These are phyloP conservation scores for Jamesozyma piceae DNA, from an alignment of 805 yeast species.

Conservation along the genomic window DNA sequence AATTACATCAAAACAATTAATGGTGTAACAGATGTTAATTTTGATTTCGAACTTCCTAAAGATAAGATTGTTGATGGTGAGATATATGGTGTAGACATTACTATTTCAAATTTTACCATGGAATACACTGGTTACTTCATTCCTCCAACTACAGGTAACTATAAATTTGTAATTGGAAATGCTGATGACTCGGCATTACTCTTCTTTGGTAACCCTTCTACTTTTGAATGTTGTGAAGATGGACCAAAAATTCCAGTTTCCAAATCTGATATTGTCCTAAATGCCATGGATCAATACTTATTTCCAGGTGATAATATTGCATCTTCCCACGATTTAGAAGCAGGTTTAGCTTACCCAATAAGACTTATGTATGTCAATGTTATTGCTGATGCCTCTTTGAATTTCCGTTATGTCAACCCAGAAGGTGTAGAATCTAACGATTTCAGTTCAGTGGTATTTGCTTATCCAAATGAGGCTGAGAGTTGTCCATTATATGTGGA, in stretches of 20 bases:
- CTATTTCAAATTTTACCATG: too few relatives aligned
- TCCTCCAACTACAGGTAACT: constrained; percentile 28
- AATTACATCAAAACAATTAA: neutral
- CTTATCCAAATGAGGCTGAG: too few relatives aligned
- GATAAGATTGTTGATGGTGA: neutral
- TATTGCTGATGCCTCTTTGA: neutral
- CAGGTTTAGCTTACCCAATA: too few relatives aligned
- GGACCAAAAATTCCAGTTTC: too few relatives aligned
- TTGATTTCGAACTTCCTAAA: neutral
- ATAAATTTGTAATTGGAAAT: constrained; percentile 26
- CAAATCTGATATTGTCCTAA: too few relatives aligned
- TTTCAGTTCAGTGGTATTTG: too few relatives aligned
- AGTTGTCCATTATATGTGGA: neutral
- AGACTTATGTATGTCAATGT: too few relatives aligned
- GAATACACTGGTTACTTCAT: constrained; percentile 23
- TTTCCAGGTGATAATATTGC: too few relatives aligned
- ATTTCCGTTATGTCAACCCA: neutral
- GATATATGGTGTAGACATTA: neutral
- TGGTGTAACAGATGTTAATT: neutral
- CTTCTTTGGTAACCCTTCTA: constrained; percentile 24
- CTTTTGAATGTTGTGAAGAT: constrained; percentile 19
- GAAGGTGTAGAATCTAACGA: too few relatives aligned
- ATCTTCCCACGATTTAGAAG: too few relatives aligned
- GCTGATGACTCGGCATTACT: too few relatives aligned
- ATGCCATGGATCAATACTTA: too few relatives aligned